These are phyloP conservation scores for Pecoramyces ruminantium DNA, from an alignment of 192 early-diverging fungal genomes.

Conservation along the genomic window DNA sequence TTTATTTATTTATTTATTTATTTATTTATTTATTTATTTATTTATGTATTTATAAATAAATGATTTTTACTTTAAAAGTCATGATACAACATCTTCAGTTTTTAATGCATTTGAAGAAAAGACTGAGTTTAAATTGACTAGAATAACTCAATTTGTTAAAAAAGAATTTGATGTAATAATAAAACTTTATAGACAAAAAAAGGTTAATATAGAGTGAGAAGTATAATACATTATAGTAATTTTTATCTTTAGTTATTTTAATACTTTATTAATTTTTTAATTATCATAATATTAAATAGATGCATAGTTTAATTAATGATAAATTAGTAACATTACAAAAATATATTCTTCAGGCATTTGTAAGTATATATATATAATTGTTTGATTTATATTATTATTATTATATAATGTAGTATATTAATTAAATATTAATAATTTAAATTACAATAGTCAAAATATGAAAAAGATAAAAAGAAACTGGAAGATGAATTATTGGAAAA, in stretches of 20 bases:
- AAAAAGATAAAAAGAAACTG: background rate
- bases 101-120: background rate
- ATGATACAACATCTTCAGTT: background rate
- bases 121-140: background rate
- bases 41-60: too few species aligned
- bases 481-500: background rate
- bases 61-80: too few species aligned
- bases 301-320: background rate
- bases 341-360: background rate
- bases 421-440: too few species aligned
- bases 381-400: too few species aligned
- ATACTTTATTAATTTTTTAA: too few species aligned
- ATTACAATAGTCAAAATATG: background rate
- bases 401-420: too few species aligned
- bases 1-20: too few species aligned
- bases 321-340: background rate
- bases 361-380: background rate
- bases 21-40: too few species aligned
- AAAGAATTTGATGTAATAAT: background rate
- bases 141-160: background rate
- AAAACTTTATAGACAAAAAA: background rate
- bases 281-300: background rate
- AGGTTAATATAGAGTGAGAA: too few species aligned
- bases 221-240: too few species aligned
- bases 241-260: too few species aligned